Conservation (phyloP, 345 rosid genomes). For the thale cress (Arabidopsis thaliana) region DNA sequence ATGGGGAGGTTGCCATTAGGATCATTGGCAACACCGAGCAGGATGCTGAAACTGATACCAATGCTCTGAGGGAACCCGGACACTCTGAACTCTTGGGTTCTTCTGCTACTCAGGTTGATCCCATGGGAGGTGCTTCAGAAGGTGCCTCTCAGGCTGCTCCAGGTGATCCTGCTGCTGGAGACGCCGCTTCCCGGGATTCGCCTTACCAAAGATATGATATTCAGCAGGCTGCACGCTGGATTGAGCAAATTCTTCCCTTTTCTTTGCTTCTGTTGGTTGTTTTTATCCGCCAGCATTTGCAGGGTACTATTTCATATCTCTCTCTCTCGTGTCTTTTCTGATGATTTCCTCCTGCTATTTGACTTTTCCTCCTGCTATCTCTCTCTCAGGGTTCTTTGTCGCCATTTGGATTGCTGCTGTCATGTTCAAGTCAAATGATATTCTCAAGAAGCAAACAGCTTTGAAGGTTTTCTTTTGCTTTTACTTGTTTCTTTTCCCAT, state of each 20-base stretch:
- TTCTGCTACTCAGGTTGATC: constrained; percentile 53
- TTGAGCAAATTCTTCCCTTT: constrained; percentile 97
- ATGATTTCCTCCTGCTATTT: not conserved
- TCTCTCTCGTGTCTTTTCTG: not conserved
- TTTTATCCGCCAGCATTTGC: constrained; percentile 98
- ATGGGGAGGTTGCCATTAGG: constrained; percentile 92
- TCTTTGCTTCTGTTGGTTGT: constrained; percentile 96
- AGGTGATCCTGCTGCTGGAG: constrained; percentile 61
- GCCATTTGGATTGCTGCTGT: constrained; percentile 98
- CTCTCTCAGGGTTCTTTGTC: constrained; percentile 85
- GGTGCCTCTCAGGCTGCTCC: constrained; percentile 54
- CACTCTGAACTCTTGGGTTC: constrained; percentile 51
- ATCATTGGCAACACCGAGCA: constrained; percentile 89
- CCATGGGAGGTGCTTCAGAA: constrained; percentile 44
- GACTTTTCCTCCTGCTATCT: constrained; percentile 35
- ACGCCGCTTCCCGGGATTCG: constrained; percentile 71
- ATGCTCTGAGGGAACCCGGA: constrained; percentile 54
- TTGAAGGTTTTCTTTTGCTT: constrained; percentile 64
- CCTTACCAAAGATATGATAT: constrained; percentile 98
- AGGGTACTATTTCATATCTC: constrained; percentile 55
- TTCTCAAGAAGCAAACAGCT: constrained; percentile 92
- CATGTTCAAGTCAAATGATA: constrained; percentile 98
- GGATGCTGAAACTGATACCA: constrained; percentile 56
- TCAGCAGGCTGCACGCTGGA: constrained; percentile 99
- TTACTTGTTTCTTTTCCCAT: not conserved